These are phyloP conservation scores for Collybia sp. DNA, from an alignment of 768 basidiomycete species.

Conservation along the genomic window DNA sequence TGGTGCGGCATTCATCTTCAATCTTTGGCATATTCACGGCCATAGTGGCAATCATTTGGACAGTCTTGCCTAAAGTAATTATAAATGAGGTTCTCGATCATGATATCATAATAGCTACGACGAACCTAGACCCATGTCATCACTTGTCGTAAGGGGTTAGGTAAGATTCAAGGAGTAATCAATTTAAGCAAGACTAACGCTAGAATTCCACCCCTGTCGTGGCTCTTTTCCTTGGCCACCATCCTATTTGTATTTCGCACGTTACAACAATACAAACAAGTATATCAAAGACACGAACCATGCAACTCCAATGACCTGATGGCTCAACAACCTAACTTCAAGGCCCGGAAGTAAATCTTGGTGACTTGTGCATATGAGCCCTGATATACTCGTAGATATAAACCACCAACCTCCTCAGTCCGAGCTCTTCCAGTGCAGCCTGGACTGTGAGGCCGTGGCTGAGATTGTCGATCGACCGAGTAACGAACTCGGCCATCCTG, in stretches of 20 bases:
- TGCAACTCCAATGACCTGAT: constrained; percentile 73
- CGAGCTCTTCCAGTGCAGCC: constrained; percentile 47
- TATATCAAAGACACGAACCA: constrained; percentile 37
- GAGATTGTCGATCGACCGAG: constrained; percentile 52
- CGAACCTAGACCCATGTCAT: constrained; percentile 67
- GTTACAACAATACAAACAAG: neutral
- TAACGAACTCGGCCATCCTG: constrained; percentile 63
- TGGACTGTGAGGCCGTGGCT: constrained; percentile 48
- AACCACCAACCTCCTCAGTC: constrained; percentile 37
- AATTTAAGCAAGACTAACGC: constrained; percentile 31
- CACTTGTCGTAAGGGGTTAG: constrained; percentile 20
- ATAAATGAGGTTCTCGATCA: constrained; percentile 2
- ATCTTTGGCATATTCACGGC: constrained; percentile 52
- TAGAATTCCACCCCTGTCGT: constrained; percentile 58
- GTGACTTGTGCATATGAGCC: constrained; percentile 24
- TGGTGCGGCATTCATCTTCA: constrained; percentile 45
- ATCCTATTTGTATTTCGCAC: constrained; percentile 39
- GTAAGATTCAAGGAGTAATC: constrained; percentile 13
- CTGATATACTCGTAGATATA: neutral
- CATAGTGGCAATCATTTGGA: constrained; percentile 81
- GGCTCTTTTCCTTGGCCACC: constrained; percentile 53
- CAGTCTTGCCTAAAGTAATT: constrained; percentile 49
- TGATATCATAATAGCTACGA: neutral
- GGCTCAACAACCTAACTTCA: constrained; percentile 64
- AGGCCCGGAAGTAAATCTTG: constrained; percentile 63